phyloP scores from a whole-genome alignment of 1,139 yeast species.

The Suhomyces coccinellae region DNA sequence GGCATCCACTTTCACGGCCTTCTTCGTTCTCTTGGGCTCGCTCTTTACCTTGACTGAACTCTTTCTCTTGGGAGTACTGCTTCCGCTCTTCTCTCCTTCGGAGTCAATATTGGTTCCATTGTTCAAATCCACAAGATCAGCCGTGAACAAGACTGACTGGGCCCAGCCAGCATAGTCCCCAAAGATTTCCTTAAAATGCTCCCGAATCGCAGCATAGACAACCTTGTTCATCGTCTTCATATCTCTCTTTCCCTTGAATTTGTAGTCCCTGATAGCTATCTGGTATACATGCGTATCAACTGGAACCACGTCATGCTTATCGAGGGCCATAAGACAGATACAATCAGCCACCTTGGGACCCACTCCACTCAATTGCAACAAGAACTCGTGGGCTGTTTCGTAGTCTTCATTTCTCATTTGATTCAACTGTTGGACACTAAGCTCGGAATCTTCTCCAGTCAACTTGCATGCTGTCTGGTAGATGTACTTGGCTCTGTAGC shows the following conservation, averaged over 20 bases:
- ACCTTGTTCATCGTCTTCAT: constrained; percentile 54
- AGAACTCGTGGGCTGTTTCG: constrained; percentile 60
- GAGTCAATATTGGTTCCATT: constrained; percentile 41
- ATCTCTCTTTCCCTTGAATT: constrained; percentile 49
- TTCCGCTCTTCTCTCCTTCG: constrained; percentile 9
- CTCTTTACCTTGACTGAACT: too few relatives aligned
- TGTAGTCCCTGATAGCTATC: constrained; percentile 82
- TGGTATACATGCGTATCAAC: constrained; percentile 97
- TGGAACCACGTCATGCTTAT: constrained; percentile 87
- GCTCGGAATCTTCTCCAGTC: constrained; percentile 32
- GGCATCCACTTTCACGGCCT: not conserved
- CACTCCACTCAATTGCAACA: constrained; percentile 77
- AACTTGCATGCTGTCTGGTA: constrained; percentile 66
- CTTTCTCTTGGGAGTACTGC: not conserved
- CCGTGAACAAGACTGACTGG: constrained; percentile 85
- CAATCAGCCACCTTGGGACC: constrained; percentile 99
- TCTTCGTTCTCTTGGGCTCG: not conserved
- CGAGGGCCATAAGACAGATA: constrained; percentile 81
- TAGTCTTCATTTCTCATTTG: constrained; percentile 47
- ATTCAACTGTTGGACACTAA: constrained; percentile 32
- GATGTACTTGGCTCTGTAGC: constrained; percentile 89
- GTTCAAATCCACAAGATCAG: constrained; percentile 66
- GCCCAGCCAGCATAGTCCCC: constrained; percentile 98
- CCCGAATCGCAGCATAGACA: constrained; percentile 62
- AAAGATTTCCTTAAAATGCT: constrained; percentile 68